Evolutionary conservation across 768 basidiomycete genomes (phyloP).

Genomic region (Hebeloma cylindrosporum): DNA sequence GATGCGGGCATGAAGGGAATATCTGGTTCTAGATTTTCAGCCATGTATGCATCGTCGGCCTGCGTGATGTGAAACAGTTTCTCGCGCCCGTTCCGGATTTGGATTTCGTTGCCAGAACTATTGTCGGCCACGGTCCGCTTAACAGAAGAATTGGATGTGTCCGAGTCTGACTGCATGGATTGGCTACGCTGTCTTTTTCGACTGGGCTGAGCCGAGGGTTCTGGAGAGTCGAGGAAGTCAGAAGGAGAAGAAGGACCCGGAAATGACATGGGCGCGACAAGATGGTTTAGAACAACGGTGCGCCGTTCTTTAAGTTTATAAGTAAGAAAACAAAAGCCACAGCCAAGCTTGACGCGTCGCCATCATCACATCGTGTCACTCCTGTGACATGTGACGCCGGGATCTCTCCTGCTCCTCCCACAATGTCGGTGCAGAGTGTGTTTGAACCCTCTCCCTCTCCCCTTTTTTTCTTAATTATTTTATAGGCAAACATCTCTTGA

Average conservation of each 20-base stretch:
- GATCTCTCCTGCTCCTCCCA: too few relatives aligned
- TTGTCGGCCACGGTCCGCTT: constrained; percentile 84
- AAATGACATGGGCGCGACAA: constrained; percentile 40
- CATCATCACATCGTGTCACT: constrained; percentile 15
- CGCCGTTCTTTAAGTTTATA: constrained; percentile 18
- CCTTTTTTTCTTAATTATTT: neutral
- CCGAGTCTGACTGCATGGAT: constrained; percentile 77
- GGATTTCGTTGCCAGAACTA: constrained; percentile 46
- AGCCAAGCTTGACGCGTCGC: constrained; percentile 15
- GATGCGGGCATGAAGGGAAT: constrained; percentile 31
- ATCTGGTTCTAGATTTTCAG: constrained; percentile 49
- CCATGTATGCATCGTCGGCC: constrained; percentile 64
- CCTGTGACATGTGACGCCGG: neutral
- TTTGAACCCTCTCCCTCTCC: neutral
- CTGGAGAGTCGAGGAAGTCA: constrained; percentile 33
- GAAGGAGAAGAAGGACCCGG: constrained; percentile 50
- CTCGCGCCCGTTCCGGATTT: constrained; percentile 40
- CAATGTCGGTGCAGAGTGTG: constrained; percentile 41
- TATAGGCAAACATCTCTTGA: constrained; percentile 75
- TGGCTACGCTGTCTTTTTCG: constrained; percentile 75
- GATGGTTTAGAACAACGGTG: constrained; percentile 17
- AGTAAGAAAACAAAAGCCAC: constrained; percentile 12
- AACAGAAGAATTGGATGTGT: constrained; percentile 65
- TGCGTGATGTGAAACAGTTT: constrained; percentile 43
- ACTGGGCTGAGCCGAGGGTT: constrained; percentile 38